These are phyloP conservation scores for Hortiboletus flavorubellus DNA, from an alignment of 768 basidiomycete species.

Conservation along the genomic window DNA sequence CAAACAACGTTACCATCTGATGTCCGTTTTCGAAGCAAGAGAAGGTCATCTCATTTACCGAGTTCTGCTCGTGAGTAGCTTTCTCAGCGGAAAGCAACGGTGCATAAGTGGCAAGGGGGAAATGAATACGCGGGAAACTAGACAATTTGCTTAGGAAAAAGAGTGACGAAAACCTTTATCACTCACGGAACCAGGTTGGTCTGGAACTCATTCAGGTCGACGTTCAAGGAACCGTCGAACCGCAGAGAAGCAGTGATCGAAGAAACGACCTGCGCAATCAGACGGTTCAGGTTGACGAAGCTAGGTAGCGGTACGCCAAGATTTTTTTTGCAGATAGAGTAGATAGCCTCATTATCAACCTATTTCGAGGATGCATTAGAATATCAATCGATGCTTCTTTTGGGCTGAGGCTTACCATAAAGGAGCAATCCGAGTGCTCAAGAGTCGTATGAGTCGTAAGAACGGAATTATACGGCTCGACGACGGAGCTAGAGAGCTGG, in stretches of 20 bases:
- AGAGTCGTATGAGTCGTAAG: constrained; percentile 98
- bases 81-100: constrained; percentile 95
- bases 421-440: constrained; percentile 99
- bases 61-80: constrained; percentile 95
- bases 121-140: constrained; percentile 97
- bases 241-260: constrained; percentile 96
- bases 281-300: constrained; percentile 90
- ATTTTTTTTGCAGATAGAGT: constrained; percentile 98
- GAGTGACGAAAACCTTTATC: neutral
- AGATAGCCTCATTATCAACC: constrained; percentile 99
- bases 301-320: constrained; percentile 81
- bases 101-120: constrained; percentile 95
- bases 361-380: constrained; percentile 28
- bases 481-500: constrained; percentile 91
- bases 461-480: constrained; percentile 98
- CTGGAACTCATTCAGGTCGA: constrained; percentile 98
- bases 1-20: constrained; percentile 67
- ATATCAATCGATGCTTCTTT: neutral
- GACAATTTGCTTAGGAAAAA: constrained; percentile 3
- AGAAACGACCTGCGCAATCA: constrained; percentile 98
- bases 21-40: constrained; percentile 96
- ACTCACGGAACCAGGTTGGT: constrained; percentile 96
- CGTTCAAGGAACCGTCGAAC: constrained; percentile 96
- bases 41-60: constrained; percentile 97
- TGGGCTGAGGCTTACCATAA: constrained; percentile 65